phyloP scores from a whole-genome alignment of 331 rosid genomes.

The Rosa hybrid region DNA sequence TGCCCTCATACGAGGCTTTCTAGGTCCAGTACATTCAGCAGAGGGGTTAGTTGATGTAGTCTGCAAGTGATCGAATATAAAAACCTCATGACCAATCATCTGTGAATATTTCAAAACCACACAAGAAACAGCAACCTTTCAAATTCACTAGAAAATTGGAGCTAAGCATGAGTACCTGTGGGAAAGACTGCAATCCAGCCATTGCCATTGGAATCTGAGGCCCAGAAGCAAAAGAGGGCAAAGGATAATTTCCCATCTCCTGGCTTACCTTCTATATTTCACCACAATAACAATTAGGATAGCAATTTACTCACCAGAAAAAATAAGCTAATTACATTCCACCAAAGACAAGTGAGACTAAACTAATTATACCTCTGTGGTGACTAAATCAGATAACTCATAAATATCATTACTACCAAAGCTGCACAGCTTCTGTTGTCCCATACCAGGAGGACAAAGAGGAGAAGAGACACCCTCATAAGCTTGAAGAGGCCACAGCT shows the following conservation, averaged over 20 bases:
- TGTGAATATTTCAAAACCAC: background rate
- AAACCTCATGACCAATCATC: background rate
- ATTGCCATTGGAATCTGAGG: slow-evolving; percentile 14
- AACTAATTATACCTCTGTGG: slow-evolving; percentile 21
- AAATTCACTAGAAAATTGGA: background rate
- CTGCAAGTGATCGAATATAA: slow-evolving; percentile 4
- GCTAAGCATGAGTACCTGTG: slow-evolving; percentile 18
- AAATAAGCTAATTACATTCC: background rate
- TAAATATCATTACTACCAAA: slow-evolving; percentile 9
- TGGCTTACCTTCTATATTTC: slow-evolving; percentile 18
- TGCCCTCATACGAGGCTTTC: slow-evolving; percentile 35
- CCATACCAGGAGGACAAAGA: slow-evolving; percentile 14
- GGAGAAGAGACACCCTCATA: slow-evolving; percentile 27
- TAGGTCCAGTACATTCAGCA: slow-evolving; percentile 21
- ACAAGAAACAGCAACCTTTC: background rate
- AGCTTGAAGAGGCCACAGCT: slow-evolving; percentile 23
- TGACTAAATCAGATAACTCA: slow-evolving; percentile 20
- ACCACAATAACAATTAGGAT: background rate
- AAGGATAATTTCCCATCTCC: slow-evolving; percentile 17
- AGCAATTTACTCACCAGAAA: background rate
- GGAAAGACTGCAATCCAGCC: slow-evolving; percentile 10
- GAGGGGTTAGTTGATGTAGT: slow-evolving; percentile 7
- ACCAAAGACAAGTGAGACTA: slow-evolving; percentile 1
- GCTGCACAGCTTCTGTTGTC: slow-evolving; percentile 11
- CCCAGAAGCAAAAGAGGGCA: slow-evolving; percentile 21